Evolutionary conservation across 768 basidiomycete genomes (phyloP).

Genomic region (Podaxis rugospora): DNA sequence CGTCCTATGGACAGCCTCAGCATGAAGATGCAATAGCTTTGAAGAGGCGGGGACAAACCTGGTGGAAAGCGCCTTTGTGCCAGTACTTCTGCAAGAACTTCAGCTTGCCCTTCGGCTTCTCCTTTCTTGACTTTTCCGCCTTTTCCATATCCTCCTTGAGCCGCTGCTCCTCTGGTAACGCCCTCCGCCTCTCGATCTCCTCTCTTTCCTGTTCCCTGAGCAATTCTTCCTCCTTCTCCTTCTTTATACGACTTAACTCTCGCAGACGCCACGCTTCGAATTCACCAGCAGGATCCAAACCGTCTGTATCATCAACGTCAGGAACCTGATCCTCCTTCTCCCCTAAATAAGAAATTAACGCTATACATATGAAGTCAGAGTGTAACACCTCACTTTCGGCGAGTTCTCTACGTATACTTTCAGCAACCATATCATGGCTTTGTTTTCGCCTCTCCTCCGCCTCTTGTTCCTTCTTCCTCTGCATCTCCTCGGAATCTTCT

Average conservation of each 20-base stretch:
- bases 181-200: constrained; percentile 87
- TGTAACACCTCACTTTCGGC: constrained; percentile 71
- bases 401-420: constrained; percentile 88
- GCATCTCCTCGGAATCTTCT: constrained; percentile 72
- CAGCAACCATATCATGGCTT: constrained; percentile 89
- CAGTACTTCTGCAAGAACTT: constrained; percentile 98
- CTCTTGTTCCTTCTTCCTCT: constrained; percentile 66
- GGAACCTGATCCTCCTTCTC: constrained; percentile 81
- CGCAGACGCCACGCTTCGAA: constrained; percentile 96
- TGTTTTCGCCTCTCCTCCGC: constrained; percentile 82
- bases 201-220: constrained; percentile 80
- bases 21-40: background rate
- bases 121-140: constrained; percentile 76
- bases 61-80: constrained; percentile 99
- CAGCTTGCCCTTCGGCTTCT: constrained; percentile 88
- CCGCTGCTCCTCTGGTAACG: constrained; percentile 90
- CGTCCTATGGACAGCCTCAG: constrained; percentile 46
- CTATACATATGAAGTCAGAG: background rate
- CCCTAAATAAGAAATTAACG: constrained; percentile 42
- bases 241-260: constrained; percentile 89
- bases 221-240: constrained; percentile 87
- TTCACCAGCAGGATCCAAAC: constrained; percentile 80
- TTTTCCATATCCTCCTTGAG: constrained; percentile 88
- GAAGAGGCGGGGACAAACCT: constrained; percentile 41
- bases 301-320: constrained; percentile 95